Percentiles rank a stretch among this genome's conserved stretches.
Conservation (phyloP, 2,329 filamentous ascomycete genomes). For the Aspergillus fructus region DNA sequence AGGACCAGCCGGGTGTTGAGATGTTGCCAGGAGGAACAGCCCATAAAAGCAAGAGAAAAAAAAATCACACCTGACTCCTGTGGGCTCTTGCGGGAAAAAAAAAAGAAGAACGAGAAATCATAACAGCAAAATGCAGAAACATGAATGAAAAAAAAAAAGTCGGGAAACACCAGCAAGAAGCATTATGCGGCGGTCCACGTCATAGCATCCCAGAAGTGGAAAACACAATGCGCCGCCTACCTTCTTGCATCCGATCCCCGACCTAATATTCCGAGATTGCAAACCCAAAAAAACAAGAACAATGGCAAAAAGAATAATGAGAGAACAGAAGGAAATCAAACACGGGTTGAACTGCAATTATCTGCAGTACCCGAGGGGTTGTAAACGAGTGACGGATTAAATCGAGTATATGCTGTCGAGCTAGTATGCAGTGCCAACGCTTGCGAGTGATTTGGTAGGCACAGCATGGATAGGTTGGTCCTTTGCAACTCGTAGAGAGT, state of each 20-base stretch:
- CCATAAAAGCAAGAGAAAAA: constrained; percentile 39
- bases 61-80: constrained; percentile 46
- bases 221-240: constrained; percentile 37
- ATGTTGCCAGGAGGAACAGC: constrained; percentile 36
- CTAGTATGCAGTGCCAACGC: constrained; percentile 45
- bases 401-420: constrained; percentile 9
- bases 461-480: constrained; percentile 45
- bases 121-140: constrained; percentile 29
- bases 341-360: neutral
- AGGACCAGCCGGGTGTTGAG: constrained; percentile 49
- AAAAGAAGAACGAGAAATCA: neutral
- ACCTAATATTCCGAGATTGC: constrained; percentile 32
- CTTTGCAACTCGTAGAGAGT: constrained; percentile 49
- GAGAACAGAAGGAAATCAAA: constrained; percentile 22
- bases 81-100: constrained; percentile 38
- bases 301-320: constrained; percentile 32
- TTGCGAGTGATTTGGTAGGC: constrained; percentile 44
- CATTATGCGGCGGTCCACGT: constrained; percentile 30
- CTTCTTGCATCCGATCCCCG: constrained; percentile 37
- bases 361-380: neutral
- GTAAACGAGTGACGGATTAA: constrained; percentile 19
- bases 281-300: constrained; percentile 43
- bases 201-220: constrained; percentile 29
- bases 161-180: constrained; percentile 33
- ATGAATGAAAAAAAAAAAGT: constrained; percentile 25